Conservation (phyloP, 106 monocot genomes). For the Cymbidium sinense region DNA sequence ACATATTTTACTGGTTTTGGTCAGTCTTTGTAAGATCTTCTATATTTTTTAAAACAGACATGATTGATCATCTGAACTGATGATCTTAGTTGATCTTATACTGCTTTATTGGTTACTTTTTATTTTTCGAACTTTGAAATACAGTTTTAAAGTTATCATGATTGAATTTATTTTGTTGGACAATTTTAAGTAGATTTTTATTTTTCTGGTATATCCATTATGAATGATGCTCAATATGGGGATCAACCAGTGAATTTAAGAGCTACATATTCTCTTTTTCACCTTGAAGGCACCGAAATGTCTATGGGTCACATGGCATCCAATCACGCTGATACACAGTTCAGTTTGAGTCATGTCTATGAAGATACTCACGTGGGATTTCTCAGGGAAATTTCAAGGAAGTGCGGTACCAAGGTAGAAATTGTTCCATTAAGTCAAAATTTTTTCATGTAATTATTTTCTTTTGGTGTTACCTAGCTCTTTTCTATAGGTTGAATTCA, state of each 20-base stretch:
- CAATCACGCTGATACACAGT: slow-evolving; percentile 25
- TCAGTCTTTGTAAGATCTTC: not conserved
- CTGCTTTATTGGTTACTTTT: not conserved
- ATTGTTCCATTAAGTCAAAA: not conserved
- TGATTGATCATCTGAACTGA: not conserved
- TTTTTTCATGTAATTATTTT: slow-evolving; percentile 2
- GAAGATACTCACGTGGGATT: slow-evolving; percentile 44
- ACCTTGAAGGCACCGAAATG: slow-evolving; percentile 47
- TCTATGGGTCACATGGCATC: slow-evolving; percentile 20
- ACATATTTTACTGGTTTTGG: not conserved
- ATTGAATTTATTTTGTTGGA: slow-evolving; percentile 1
- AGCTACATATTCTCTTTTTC: not conserved
- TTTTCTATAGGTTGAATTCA: slow-evolving; percentile 55
- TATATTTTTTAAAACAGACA: not conserved
- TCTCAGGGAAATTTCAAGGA: slow-evolving; percentile 62
- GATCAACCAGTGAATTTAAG: not conserved
- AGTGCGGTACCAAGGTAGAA: slow-evolving; percentile 37
- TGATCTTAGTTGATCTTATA: not conserved
- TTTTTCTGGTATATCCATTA: not conserved
- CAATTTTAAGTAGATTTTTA: not conserved
- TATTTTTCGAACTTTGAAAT: not conserved
- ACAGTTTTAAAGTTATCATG: not conserved
- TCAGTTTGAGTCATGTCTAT: slow-evolving; percentile 27
- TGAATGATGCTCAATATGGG: not conserved
- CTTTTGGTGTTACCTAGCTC: not conserved